Conservation (phyloP, 2,329 filamentous ascomycete genomes). For the Colletotrichum sp. region DNA sequence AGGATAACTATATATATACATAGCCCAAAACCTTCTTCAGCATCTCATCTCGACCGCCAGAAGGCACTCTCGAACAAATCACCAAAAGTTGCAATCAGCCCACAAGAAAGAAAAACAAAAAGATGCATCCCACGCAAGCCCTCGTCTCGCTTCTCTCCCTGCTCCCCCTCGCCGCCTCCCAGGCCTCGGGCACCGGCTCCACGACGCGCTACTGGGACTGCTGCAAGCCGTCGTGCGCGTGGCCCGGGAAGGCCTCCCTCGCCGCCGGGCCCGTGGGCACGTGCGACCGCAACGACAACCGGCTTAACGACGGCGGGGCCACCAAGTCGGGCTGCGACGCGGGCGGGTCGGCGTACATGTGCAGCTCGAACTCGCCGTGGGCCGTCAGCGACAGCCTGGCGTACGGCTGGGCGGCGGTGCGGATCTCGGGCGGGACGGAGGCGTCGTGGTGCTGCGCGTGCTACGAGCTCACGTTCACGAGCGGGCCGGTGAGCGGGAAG, state of each 20-base stretch:
- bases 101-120: too few species aligned
- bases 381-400: conserved; percentile 52
- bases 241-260: conserved; percentile 52
- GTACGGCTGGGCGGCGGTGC: conserved; percentile 60
- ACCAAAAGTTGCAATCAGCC: too few species aligned
- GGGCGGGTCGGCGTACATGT: conserved; percentile 58
- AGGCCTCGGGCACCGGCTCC: conserved; percentile 29
- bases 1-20: neutral
- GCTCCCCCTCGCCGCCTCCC: conserved; percentile 21
- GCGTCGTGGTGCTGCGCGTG: conserved; percentile 57
- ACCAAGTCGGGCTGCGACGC: conserved; percentile 40
- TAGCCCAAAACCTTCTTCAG: neutral
- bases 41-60: neutral
- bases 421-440: conserved; percentile 48
- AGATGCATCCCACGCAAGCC: neutral
- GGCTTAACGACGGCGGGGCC: conserved; percentile 43
- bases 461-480: conserved; percentile 66
- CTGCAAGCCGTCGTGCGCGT: conserved; percentile 63
- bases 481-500: conserved; percentile 57
- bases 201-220: conserved; percentile 55
- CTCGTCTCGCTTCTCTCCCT: conserved; percentile 26
- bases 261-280: conserved; percentile 44
- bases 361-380: conserved; percentile 57
- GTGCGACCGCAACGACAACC: conserved; percentile 54
- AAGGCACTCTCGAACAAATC: neutral